Percentiles rank a stretch among this genome's conserved stretches.
phyloP scores from a whole-genome alignment of 129 eudicot species.

The Helichrysum umbraculigerum region DNA sequence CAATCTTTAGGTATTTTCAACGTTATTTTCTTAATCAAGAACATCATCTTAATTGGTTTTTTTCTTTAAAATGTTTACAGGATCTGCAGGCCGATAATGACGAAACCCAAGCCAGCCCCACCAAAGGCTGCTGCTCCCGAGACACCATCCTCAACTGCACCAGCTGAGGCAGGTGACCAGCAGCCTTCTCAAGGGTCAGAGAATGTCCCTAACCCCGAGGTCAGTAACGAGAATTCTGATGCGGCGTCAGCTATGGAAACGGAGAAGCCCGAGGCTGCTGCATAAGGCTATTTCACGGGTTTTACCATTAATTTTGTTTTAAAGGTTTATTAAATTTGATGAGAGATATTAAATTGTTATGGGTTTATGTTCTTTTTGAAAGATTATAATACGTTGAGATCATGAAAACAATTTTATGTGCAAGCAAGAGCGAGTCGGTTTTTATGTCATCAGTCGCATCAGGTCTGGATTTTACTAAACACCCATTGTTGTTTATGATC shows the following conservation, averaged over 20 bases:
- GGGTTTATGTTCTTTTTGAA: background rate
- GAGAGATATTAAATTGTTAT: background rate
- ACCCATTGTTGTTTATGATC: no score
- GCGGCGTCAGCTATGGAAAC: conserved; percentile 63
- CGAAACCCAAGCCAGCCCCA: conserved; percentile 78
- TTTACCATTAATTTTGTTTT: background rate
- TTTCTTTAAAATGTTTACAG: background rate
- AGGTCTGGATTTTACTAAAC: no score
- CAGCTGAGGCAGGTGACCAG: conserved; percentile 43
- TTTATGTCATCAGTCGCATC: no score
- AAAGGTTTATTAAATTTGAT: background rate
- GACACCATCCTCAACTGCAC: conserved; percentile 46
- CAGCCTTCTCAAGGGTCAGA: conserved; percentile 36
- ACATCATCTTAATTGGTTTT: background rate
- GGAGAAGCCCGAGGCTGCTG: conserved; percentile 52
- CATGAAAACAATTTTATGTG: background rate
- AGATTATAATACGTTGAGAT: background rate
- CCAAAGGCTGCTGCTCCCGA: conserved; percentile 74
- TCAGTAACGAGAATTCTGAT: conserved; percentile 22
- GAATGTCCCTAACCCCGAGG: conserved; percentile 27
- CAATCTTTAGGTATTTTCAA: background rate
- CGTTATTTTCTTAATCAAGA: background rate
- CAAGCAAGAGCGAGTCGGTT: no score
- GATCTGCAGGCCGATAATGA: conserved; percentile 67
- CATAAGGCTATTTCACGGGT: background rate